Base-by-base conservation (phyloP, 1,284 basidiomycete genomes). In the Gomphus bonarii region DNA sequence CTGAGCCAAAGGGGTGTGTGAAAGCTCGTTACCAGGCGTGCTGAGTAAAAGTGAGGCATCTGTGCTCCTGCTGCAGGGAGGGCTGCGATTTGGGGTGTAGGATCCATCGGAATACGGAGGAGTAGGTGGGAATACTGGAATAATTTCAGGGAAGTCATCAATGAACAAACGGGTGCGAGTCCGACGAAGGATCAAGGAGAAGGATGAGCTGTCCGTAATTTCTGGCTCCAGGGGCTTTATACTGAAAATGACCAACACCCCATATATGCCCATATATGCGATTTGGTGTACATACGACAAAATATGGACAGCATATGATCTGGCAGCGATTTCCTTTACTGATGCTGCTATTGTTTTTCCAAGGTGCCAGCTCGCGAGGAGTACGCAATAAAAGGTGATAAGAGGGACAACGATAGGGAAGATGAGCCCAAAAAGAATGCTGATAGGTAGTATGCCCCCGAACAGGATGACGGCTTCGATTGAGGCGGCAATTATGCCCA, bases 261-360 rank as follows among this genome's bases (percentile, higher is more conserved):
- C 48, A 10, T 49, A 49, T 49, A 49, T 31, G 33, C 48, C 48
- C 48, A 49, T 49, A 18, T 49, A 49, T 49, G 28, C 48, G 48
- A 49, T 35, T n/a, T 49, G 18, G 48, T 31, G 30, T 30, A 16
- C 48, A 49, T 35, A 25, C 7, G 33, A 31, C 12, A 49, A 10
- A 35, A 49, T 49, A 20, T 49, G 48, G n/a, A 35, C 12, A 5
- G 48, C 18, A 22, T 22, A 4, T 49, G 48, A 31, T 16, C 12
- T 2, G 42, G 22, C 10, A 12, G 18, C n/a, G 6, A 20, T 18
- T 20, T 49, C 1, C 28, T 49, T 11, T 1, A 22, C 25, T n/a
- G 25, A 31, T 2, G n/a, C 48, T 1, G 14, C 48, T 10, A 30
- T 7, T 18, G 14, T 31, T 18, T 9, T 35, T 5, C 12, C 10